Conservation (phyloP, 169 alveolate genomes). For the Plasmodium fragile region DNA sequence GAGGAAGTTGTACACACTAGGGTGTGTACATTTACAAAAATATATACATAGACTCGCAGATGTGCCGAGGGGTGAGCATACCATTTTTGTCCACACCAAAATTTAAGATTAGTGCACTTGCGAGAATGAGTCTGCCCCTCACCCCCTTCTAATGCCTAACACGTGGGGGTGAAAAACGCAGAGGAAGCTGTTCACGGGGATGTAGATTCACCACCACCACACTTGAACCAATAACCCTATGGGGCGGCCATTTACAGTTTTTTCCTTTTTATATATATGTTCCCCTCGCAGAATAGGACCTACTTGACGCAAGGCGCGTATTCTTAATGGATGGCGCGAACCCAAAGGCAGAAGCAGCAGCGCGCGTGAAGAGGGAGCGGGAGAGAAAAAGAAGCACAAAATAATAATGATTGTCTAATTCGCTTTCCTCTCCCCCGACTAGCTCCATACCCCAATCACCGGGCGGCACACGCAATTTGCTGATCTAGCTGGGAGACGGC, state of each 20-base stretch:
- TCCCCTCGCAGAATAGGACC: neutral
- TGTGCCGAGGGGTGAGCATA: neutral
- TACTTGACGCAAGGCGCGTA: neutral
- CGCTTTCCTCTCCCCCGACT: neutral
- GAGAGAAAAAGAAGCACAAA: neutral
- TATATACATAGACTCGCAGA: neutral
- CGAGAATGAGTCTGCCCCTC: neutral
- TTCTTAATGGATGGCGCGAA: neutral
- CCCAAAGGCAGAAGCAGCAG: neutral
- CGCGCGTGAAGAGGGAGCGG: neutral
- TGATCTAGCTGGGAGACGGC: neutral
- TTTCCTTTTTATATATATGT: neutral
- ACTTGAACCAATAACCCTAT: neutral
- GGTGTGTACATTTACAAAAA: neutral
- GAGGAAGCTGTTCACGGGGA: neutral
- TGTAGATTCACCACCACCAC: neutral
- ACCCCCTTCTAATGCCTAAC: neutral
- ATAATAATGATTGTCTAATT: neutral
- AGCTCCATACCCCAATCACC: neutral
- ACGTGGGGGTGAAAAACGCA: neutral
- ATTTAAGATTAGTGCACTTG: neutral
- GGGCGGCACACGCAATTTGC: neutral
- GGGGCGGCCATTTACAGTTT: neutral
- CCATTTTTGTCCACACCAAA: neutral
- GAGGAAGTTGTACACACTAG: neutral